Percentiles rank a stretch among this genome's conserved stretches.
Conservation (phyloP, 2,329 filamentous ascomycete genomes). For the Claviceps capensis region DNA sequence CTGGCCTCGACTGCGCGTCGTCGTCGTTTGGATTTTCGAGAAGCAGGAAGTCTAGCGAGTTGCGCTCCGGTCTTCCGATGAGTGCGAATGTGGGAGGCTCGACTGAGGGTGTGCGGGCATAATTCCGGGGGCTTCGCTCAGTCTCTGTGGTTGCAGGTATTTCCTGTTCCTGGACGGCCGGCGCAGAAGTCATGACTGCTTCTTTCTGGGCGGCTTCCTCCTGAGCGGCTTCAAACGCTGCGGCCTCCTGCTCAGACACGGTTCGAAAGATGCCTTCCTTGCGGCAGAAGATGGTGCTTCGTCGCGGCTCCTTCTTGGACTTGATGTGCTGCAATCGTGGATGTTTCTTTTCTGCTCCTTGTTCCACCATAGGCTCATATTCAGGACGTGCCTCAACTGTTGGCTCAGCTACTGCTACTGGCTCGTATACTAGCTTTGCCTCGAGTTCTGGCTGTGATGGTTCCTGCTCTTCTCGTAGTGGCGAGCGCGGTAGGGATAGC, state of each 20-base stretch:
- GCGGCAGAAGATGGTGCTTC: conserved; percentile 44
- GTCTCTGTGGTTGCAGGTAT: conserved; percentile 13
- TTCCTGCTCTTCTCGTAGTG: not conserved
- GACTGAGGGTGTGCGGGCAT: conserved; percentile 46
- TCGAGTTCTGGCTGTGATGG: not conserved
- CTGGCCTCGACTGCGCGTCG: conserved; percentile 18
- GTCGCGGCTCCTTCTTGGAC: conserved; percentile 28
- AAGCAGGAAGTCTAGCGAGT: conserved; percentile 47
- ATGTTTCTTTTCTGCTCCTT: conserved; percentile 12
- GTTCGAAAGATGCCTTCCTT: conserved; percentile 50
- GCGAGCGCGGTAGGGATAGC: not conserved
- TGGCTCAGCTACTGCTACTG: not conserved
- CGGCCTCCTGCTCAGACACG: conserved; percentile 39
- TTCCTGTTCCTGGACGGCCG: conserved; percentile 4
- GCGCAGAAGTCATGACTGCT: conserved; percentile 1
- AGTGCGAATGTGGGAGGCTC: conserved; percentile 48
- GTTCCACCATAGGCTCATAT: conserved; percentile 13
- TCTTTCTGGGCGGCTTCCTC: conserved; percentile 11
- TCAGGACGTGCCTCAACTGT: not conserved
- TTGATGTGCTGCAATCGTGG: conserved; percentile 9
- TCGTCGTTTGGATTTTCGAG: conserved; percentile 40
- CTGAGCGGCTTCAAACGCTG: conserved; percentile 21
- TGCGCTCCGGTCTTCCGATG: conserved; percentile 35
- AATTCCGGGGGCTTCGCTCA: conserved; percentile 25
- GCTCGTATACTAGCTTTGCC: not conserved